phyloP scores from a whole-genome alignment of 2,329 filamentous ascomycete genomes.

The Metarhizium humberi region DNA sequence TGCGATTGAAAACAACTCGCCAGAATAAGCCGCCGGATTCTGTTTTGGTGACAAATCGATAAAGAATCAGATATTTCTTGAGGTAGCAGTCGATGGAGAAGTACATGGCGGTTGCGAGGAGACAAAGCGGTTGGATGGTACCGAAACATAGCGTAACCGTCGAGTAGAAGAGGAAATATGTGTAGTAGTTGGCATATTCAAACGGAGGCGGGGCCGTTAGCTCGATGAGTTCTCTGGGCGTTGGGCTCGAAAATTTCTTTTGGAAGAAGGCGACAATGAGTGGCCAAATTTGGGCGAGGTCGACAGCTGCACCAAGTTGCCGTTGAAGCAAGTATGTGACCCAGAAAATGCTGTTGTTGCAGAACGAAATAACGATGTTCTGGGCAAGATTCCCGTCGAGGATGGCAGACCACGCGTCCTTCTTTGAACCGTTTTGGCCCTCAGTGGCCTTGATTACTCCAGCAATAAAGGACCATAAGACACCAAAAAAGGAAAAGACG shows the following conservation, averaged over 20 bases:
- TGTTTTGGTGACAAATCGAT: constrained; percentile 93
- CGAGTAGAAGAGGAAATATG: constrained; percentile 92
- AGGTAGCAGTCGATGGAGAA: constrained; percentile 79
- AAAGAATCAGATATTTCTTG: constrained; percentile 91
- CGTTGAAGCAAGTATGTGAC: constrained; percentile 88
- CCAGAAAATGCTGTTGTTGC: constrained; percentile 83
- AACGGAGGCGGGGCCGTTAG: constrained; percentile 86
- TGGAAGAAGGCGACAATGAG: constrained; percentile 77
- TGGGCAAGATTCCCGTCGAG: constrained; percentile 51
- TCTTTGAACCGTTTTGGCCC: constrained; percentile 28
- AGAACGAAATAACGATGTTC: constrained; percentile 64
- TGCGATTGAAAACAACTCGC: constrained; percentile 86
- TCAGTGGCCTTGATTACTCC: constrained; percentile 51
- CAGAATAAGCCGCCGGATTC: constrained; percentile 92
- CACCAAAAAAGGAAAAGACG: constrained; percentile 86
- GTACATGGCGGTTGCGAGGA: constrained; percentile 82
- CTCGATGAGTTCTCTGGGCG: constrained; percentile 84
- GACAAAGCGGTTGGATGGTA: constrained; percentile 75
- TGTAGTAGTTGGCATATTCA: constrained; percentile 95
- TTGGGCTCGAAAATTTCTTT: constrained; percentile 77
- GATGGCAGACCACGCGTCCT: constrained; percentile 61
- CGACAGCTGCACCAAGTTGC: constrained; percentile 86
- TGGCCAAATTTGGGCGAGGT: constrained; percentile 81
- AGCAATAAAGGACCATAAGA: constrained; percentile 65
- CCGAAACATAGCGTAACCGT: constrained; percentile 83